Evolutionary conservation across 139 green algal species (phyloP), one percentile per base, ranked within the genome.

Genomic region (Nannochloris sp.): DNA sequence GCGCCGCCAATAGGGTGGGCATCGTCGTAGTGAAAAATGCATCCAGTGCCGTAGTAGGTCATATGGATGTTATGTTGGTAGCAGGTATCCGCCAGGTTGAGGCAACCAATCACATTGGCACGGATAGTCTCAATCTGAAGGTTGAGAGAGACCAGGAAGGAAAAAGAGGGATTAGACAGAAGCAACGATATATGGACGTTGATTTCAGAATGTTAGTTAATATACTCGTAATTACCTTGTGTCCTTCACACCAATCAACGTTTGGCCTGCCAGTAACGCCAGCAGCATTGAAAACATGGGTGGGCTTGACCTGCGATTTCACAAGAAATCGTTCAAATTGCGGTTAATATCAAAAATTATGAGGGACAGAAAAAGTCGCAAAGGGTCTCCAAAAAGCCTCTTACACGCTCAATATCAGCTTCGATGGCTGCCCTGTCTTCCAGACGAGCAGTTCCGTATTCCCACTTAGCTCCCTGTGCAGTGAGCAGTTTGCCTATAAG

Each of bases 21-120:
- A 15, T 93, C 77, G 63, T 98, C 93, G 57, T 98, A 98, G 67
- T 97, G 85, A 72, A 97, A 98, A 78, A 98, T 98, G 81, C 93
- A 98, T 48, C 93, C 73, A 14, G 93, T 98, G 61, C 83, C 93
- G 60, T 92, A 98, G 70, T 95, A 92, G 3, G 89, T 96, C 86
- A 98, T 84, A 79, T 97, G 89, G 32, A 98, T 80, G 51, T 76
- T 77, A 10, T 68, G 73, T 33, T 65, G 4, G 7, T 76, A 56
- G 66, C 70, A 86, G 7, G 93, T 61, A 61, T 96, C 93, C 6
- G 88, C 90, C 54, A 98, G 81, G 64, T 84, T 98, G 6, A 98
- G 79, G 71, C 81, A 90, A 61, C 92, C 93, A 42, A 98, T 80
- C 4, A 98, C 88, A 67, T 98, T 98, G 46, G 84, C 80, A 23